Base-by-base conservation (phyloP, 2,329 filamentous ascomycete genomes). In the Nannizziopsis barbatae region DNA sequence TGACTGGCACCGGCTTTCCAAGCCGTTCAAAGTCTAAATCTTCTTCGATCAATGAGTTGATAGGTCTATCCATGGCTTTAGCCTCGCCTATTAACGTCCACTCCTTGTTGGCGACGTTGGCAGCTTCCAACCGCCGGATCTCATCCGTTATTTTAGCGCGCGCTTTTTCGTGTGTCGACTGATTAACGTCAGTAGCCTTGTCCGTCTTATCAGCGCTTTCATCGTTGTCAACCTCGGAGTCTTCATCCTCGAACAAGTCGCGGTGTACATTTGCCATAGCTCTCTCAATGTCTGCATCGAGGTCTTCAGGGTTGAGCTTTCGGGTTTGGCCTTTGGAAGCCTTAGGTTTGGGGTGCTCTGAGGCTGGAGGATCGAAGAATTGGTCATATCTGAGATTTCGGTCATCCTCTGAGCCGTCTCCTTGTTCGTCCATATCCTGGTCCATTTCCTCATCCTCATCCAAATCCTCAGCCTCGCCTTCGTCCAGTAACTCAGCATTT, bases 21-120 rank as follows among this genome's bases (percentile, higher is more conserved):
- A 86, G 80, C 58, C 93, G 81, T 68, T 98, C 92, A 62, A 96
- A 98, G 56, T 96, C 90, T 20, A 98, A 76, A 59, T 96, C 88
- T 68, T 96, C 81, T 62, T 96, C 89, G 1, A 98, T 78, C 2
- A 98, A 76, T 0, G 90, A 95, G 70, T 98, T 96, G 47, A 87
- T 64, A 0, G 92, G 92, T 32, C 92, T 79, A 56, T 92, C 86
- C 0, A 75, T 74, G 1, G 86, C 90, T 42, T 80, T 76, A 3
- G 89, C 89, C 73, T 98, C 92, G 60, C 92, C 92, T 8, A 84
- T 77, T 45, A 96, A 71, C 14, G 86, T 84, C 92, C 92, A 98
- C 60, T 90, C 80, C 50, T 88, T 83, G 68, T 94, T 93, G 27
- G 86, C 84, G 0, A 96, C 83, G 47, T 89, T 90, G 22, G 83